phyloP scores from a whole-genome alignment of 768 basidiomycete genomes.

The Lentinula sp. region DNA sequence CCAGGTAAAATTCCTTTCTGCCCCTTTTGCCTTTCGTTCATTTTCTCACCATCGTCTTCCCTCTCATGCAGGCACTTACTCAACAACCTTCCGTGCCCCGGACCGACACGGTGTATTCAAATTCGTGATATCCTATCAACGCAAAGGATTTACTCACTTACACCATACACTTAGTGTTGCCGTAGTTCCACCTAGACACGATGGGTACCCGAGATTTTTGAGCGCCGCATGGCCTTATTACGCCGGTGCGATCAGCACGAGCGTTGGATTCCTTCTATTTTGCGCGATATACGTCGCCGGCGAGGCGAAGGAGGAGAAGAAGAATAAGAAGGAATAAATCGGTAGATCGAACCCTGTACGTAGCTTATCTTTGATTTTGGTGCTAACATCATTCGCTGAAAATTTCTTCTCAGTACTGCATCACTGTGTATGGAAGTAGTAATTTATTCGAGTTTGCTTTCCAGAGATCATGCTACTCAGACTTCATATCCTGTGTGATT shows the following conservation, averaged over 20 bases:
- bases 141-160: constrained; percentile 82
- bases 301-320: constrained; percentile 56
- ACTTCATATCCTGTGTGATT: too few relatives aligned
- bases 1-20: constrained; percentile 36
- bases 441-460: not conserved
- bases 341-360: too few relatives aligned
- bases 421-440: not conserved
- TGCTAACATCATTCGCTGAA: not conserved
- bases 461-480: not conserved
- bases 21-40: not conserved
- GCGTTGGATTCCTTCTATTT: constrained; percentile 80
- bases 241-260: constrained; percentile 83
- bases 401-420: too few relatives aligned
- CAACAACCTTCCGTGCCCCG: constrained; percentile 81
- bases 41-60: not conserved
- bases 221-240: constrained; percentile 97
- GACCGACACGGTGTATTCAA: constrained; percentile 99
- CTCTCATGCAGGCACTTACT: constrained; percentile 33
- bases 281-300: constrained; percentile 83
- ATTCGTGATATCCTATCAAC: constrained; percentile 86
- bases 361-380: not conserved
- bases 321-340: constrained; percentile 1
- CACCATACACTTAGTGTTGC: constrained; percentile 71
- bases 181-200: constrained; percentile 90
- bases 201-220: constrained; percentile 93